phyloP scores from a whole-genome alignment of 441 rosid genomes.

The Gossypium lobatum region DNA sequence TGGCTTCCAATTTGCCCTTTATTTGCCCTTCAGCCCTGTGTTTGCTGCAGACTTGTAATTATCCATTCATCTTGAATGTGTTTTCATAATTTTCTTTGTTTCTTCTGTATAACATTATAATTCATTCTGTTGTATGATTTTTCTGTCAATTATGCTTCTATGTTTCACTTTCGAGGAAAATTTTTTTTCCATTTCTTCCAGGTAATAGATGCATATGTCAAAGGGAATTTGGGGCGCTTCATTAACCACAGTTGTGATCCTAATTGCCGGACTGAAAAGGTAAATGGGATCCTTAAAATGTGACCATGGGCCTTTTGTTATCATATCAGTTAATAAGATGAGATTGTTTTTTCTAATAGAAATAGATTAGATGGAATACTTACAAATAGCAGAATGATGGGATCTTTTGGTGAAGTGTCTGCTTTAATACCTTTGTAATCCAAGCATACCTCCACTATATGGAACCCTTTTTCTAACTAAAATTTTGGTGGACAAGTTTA shows the following conservation, averaged over 20 bases:
- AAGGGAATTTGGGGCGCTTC: slow-evolving; percentile 97
- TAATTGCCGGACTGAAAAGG: slow-evolving; percentile 98
- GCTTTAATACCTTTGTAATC: background rate
- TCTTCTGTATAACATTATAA: background rate
- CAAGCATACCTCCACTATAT: background rate
- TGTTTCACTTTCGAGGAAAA: background rate
- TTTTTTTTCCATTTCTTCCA: slow-evolving; percentile 27
- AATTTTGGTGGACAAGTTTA: background rate
- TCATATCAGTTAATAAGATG: slow-evolving; percentile 6
- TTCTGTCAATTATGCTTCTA: slow-evolving; percentile 14
- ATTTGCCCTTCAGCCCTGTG: background rate
- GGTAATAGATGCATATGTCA: slow-evolving; percentile 94
- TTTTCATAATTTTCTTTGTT: background rate
- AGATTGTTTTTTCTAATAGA: background rate
- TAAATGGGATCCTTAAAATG: background rate
- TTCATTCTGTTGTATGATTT: background rate
- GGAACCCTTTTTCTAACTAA: background rate
- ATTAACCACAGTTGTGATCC: slow-evolving; percentile 98
- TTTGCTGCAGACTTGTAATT: background rate
- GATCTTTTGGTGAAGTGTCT: background rate
- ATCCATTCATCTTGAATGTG: background rate
- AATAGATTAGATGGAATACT: background rate
- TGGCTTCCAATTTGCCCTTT: background rate
- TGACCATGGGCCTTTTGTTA: slow-evolving; percentile 7
- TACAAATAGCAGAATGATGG: background rate